Evolutionary conservation across 1,284 basidiomycete species (phyloP).

Genomic region (Mycosarcoma mackinlayi): DNA sequence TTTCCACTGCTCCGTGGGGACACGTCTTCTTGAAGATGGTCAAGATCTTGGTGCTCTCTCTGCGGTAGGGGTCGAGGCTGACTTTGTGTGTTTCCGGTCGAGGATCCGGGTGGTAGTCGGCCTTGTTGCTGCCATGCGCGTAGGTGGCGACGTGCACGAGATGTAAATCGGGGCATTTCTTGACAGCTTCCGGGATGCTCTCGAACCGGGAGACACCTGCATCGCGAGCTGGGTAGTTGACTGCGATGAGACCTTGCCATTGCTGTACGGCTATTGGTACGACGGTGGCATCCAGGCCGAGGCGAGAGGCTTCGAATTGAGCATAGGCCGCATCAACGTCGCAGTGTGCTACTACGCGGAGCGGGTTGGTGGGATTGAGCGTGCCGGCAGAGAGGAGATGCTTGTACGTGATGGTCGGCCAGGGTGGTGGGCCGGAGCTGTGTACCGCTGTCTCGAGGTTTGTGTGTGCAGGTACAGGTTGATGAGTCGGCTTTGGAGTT

Average conservation of each 20-base stretch:
- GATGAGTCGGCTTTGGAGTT: conserved; percentile 23
- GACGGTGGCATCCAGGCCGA: conserved; percentile 76
- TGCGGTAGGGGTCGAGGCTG: conserved; percentile 90
- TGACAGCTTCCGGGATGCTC: conserved; percentile 71
- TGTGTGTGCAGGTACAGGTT: conserved; percentile 31
- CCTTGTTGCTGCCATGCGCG: conserved; percentile 74
- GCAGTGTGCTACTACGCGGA: conserved; percentile 80
- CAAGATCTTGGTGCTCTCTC: conserved; percentile 90
- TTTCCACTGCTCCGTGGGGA: conserved; percentile 73
- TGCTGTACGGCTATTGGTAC: conserved; percentile 90
- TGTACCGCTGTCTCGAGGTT: conserved; percentile 40
- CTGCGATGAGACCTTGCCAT: conserved; percentile 87
- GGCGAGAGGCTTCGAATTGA: conserved; percentile 85
- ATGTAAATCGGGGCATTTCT: conserved; percentile 84
- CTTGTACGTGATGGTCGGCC: conserved; percentile 55
- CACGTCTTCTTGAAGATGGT: conserved; percentile 82
- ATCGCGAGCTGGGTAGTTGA: conserved; percentile 92
- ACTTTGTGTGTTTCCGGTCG: conserved; percentile 93
- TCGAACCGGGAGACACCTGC: conserved; percentile 82
- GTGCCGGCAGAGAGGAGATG: conserved; percentile 61
- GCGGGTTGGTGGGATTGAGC: conserved; percentile 67
- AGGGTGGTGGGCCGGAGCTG: conserved; percentile 34
- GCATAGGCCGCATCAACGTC: conserved; percentile 72
- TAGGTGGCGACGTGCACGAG: conserved; percentile 93
- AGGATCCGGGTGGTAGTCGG: conserved; percentile 82